These are phyloP conservation scores for Leishmania martiniquensis DNA, from an alignment of 208 protist species.

Conservation along the genomic window DNA sequence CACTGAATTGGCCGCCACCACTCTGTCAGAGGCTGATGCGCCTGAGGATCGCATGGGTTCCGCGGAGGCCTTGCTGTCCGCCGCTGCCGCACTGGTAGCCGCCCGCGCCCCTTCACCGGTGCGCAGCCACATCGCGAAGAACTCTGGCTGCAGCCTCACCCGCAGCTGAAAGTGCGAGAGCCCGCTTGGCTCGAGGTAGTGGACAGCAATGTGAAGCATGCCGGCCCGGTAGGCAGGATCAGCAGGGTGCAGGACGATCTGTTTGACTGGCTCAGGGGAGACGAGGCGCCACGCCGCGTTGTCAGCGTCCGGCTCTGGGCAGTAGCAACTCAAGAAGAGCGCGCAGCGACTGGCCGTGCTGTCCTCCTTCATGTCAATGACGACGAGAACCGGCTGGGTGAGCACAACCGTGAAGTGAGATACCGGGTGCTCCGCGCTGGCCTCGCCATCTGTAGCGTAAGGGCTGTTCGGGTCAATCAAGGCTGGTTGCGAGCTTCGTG, in stretches of 20 bases:
- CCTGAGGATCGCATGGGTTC: neutral
- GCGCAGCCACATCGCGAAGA: constrained; percentile 53
- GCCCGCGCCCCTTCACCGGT: constrained; percentile 20
- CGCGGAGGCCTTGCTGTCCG: neutral
- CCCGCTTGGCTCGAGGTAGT: constrained; percentile 78
- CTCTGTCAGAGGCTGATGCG: neutral
- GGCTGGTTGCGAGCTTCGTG: constrained; percentile 15
- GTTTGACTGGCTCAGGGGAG: constrained; percentile 75
- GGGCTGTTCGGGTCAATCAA: constrained; percentile 24
- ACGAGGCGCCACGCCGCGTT: constrained; percentile 83
- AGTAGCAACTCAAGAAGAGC: constrained; percentile 71
- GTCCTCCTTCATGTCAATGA: constrained; percentile 79
- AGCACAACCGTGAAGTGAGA: constrained; percentile 68
- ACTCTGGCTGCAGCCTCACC: constrained; percentile 39
- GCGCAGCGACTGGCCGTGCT: constrained; percentile 77
- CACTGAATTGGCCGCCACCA: neutral
- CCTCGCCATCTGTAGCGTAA: constrained; percentile 17
- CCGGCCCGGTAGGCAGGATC: constrained; percentile 62
- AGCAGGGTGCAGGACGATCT: constrained; percentile 72
- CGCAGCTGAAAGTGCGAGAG: constrained; percentile 71
- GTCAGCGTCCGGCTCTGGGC: constrained; percentile 58
- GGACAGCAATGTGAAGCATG: constrained; percentile 68
- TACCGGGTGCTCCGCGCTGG: constrained; percentile 55
- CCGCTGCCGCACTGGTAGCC: neutral
- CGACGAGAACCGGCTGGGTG: constrained; percentile 48